These are phyloP conservation scores for Trypanosomatidae sp. DNA, from an alignment of 208 protist genomes.

Conservation along the genomic window DNA sequence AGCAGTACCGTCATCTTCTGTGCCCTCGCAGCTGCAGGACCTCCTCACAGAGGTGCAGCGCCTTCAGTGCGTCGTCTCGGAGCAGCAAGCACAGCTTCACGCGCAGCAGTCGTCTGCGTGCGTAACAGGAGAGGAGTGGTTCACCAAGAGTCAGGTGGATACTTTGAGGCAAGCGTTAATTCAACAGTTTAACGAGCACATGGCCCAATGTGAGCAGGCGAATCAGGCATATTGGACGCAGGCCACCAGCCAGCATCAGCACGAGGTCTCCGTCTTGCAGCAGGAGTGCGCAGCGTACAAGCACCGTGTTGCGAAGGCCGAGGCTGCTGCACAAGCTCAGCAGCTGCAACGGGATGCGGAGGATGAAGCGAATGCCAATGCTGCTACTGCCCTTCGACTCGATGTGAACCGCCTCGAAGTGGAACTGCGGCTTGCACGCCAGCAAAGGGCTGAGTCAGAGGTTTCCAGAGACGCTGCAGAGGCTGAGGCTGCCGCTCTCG, in stretches of 20 bases:
- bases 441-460: neutral
- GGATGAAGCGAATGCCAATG: neutral
- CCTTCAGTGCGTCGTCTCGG: slow-evolving; percentile 13
- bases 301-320: neutral
- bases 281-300: slow-evolving; percentile 17
- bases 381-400: neutral
- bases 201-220: slow-evolving; percentile 42
- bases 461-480: neutral
- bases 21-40: neutral
- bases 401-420: neutral
- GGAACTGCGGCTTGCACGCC: neutral
- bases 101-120: neutral
- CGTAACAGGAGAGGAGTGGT: neutral
- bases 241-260: slow-evolving; percentile 23
- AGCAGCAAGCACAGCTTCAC: slow-evolving; percentile 16
- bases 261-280: slow-evolving; percentile 15
- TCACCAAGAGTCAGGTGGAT: slow-evolving; percentile 30
- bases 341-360: slow-evolving; percentile 3
- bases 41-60: slow-evolving; percentile 6
- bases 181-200: slow-evolving; percentile 53
- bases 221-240: slow-evolving; percentile 41
- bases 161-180: slow-evolving; percentile 20
- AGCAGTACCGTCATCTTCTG: neutral
- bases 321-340: slow-evolving; percentile 2
- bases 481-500: neutral